These are phyloP conservation scores for Phytomonas sp. DNA, from an alignment of 208 protist species.

Conservation along the genomic window DNA sequence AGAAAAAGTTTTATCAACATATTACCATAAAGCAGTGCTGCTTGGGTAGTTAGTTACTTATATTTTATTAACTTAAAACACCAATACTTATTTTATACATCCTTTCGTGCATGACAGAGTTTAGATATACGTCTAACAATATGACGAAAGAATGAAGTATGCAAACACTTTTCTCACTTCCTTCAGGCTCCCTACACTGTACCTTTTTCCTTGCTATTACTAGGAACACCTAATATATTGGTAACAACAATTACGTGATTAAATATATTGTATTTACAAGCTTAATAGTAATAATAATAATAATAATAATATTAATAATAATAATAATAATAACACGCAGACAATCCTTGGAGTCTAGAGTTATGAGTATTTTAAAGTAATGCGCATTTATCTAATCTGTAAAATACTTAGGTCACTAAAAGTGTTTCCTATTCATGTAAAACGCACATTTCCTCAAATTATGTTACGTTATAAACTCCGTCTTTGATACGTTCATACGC, in stretches of 20 bases:
- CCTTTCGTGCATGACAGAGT: background rate
- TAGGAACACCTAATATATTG: background rate
- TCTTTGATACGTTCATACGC: background rate
- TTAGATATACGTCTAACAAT: background rate
- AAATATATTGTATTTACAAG: background rate
- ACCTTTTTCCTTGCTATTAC: background rate
- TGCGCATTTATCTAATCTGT: background rate
- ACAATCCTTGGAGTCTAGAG: background rate
- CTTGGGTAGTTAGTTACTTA: background rate
- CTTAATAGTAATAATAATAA: conserved; percentile 6
- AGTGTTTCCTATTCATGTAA: background rate
- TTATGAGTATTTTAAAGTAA: background rate
- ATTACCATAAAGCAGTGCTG: background rate
- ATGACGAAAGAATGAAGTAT: background rate
- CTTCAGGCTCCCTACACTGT: background rate
- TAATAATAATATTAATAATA: conserved; percentile 11
- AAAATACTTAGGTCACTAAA: background rate
- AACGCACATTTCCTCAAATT: conserved; percentile 6
- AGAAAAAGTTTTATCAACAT: background rate
- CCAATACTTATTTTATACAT: background rate
- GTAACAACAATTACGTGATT: background rate
- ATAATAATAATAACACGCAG: background rate
- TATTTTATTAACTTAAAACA: background rate
- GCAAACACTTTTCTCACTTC: background rate
- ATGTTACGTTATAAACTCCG: conserved; percentile 5